These are phyloP conservation scores for Salinomyces thailandicus DNA, from an alignment of 2,329 filamentous ascomycete genomes.

Conservation along the genomic window DNA sequence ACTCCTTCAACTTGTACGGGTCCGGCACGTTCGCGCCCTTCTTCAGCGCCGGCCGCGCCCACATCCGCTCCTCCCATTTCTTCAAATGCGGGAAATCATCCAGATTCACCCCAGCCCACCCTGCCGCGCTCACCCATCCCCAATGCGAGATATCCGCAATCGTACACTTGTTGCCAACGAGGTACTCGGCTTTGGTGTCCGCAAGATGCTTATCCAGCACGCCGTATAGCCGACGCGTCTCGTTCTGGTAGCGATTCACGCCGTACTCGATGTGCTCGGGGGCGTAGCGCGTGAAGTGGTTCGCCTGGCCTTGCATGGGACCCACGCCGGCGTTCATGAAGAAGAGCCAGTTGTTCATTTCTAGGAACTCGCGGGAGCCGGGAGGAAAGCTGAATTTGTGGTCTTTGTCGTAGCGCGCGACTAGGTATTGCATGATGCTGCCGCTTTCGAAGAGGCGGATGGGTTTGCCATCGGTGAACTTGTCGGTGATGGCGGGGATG, in stretches of 20 bases:
- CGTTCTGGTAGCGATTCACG: conserved; percentile 70
- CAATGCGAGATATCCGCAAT: conserved; percentile 70
- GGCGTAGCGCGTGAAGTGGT: conserved; percentile 70
- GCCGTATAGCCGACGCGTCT: conserved; percentile 71
- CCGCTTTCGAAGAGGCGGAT: conserved; percentile 77
- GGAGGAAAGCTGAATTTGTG: conserved; percentile 71
- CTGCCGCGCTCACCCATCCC: conserved; percentile 59
- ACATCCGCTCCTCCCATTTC: conserved; percentile 63
- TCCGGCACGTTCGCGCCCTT: conserved; percentile 62
- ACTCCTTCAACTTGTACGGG: conserved; percentile 50
- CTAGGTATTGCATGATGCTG: conserved; percentile 68
- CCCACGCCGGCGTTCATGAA: conserved; percentile 59
- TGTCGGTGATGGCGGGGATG: conserved; percentile 79
- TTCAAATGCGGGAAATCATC: conserved; percentile 65
- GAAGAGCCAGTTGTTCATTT: conserved; percentile 61
- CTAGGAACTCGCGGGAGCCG: conserved; percentile 64
- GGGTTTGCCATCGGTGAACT: conserved; percentile 57
- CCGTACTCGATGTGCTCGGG: conserved; percentile 75
- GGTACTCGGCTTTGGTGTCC: conserved; percentile 38
- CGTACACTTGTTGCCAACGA: conserved; percentile 56
- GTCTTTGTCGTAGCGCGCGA: conserved; percentile 65
- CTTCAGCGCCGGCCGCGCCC: conserved; percentile 59
- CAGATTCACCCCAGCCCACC: conserved; percentile 56
- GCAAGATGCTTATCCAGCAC: conserved; percentile 63
- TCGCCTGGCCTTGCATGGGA: conserved; percentile 48